phyloP scores from a whole-genome alignment of 148 eudicot species.

The Vaccinium darrowii region DNA sequence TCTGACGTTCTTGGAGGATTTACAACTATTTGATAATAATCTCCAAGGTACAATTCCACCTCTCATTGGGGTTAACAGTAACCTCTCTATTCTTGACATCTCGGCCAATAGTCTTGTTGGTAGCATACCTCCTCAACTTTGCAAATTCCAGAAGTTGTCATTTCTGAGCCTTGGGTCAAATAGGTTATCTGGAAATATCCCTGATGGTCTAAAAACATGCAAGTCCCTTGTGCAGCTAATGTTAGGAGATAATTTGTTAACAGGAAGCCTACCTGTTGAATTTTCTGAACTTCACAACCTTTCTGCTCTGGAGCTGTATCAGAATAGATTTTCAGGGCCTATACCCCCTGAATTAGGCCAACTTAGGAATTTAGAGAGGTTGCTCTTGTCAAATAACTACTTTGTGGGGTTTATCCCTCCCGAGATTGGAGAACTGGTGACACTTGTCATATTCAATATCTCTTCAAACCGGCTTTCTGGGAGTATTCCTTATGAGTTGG shows the following conservation, averaged over 20 bases:
- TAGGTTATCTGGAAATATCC: conserved; percentile 47
- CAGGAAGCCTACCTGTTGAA: conserved; percentile 44
- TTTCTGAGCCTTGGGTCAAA: conserved; percentile 57
- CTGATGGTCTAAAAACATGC: conserved; percentile 46
- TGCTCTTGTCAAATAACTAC: conserved; percentile 42
- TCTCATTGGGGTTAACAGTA: conserved; percentile 37
- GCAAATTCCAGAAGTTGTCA: conserved; percentile 39
- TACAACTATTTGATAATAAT: conserved; percentile 54
- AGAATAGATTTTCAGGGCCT: conserved; percentile 43
- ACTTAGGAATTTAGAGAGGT: conserved; percentile 38
- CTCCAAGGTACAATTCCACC: conserved; percentile 51
- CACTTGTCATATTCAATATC: conserved; percentile 49
- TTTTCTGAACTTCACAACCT: conserved; percentile 43
- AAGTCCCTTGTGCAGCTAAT: conserved; percentile 44
- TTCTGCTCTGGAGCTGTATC: conserved; percentile 50
- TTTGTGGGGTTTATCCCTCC: conserved; percentile 43
- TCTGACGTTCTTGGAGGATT: conserved; percentile 35
- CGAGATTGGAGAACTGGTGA: conserved; percentile 46
- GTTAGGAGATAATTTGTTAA: conserved; percentile 51
- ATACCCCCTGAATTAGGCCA: conserved; percentile 48
- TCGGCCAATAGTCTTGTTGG: conserved; percentile 48
- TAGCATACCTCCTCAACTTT: conserved; percentile 41
- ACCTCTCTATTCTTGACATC: conserved; percentile 44
- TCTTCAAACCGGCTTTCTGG: conserved; percentile 46
- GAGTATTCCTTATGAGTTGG: conserved; percentile 41